phyloP scores from a whole-genome alignment of 768 basidiomycete species.

The Psilocybe cubensis region DNA sequence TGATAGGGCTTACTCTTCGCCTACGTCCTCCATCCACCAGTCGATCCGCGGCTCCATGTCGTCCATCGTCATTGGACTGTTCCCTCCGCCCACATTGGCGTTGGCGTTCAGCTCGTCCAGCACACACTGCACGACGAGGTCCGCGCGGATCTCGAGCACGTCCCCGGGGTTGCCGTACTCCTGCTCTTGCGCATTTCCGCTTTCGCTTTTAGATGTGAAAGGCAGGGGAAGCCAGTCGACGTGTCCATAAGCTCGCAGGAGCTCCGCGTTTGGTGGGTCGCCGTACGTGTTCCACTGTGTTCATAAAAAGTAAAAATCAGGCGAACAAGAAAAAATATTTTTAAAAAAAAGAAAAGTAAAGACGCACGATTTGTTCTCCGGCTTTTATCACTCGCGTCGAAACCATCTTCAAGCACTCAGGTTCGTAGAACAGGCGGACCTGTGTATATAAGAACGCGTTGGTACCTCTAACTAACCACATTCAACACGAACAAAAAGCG shows the following conservation, averaged over 20 bases:
- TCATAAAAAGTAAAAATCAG: slow-evolving; percentile 5
- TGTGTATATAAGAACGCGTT: slow-evolving; percentile 29
- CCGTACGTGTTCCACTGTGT: slow-evolving; percentile 94
- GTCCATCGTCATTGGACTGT: slow-evolving; percentile 21
- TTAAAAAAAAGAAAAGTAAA: not conserved
- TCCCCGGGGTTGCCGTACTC: slow-evolving; percentile 76
- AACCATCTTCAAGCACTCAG: slow-evolving; percentile 74
- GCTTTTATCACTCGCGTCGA: slow-evolving; percentile 72
- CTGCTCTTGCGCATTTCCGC: slow-evolving; percentile 22
- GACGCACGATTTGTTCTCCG: slow-evolving; percentile 87
- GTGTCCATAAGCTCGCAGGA: slow-evolving; percentile 94
- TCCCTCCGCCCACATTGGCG: not conserved
- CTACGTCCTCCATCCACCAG: slow-evolving; percentile 91
- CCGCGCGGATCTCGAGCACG: slow-evolving; percentile 76
- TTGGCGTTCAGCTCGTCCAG: slow-evolving; percentile 18
- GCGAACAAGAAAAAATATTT: slow-evolving; percentile 1
- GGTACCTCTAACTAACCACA: not conserved
- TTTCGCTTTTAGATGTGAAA: slow-evolving; percentile 11
- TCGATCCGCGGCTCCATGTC: slow-evolving; percentile 70
- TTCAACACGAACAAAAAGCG: not conserved
- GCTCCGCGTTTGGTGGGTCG: slow-evolving; percentile 89
- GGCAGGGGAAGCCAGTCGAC: slow-evolving; percentile 74
- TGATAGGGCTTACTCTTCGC: slow-evolving; percentile 82
- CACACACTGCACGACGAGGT: slow-evolving; percentile 56
- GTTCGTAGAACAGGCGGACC: slow-evolving; percentile 88